Conservation (phyloP, 1,139 yeast genomes). For the Hansenula sp. region DNA sequence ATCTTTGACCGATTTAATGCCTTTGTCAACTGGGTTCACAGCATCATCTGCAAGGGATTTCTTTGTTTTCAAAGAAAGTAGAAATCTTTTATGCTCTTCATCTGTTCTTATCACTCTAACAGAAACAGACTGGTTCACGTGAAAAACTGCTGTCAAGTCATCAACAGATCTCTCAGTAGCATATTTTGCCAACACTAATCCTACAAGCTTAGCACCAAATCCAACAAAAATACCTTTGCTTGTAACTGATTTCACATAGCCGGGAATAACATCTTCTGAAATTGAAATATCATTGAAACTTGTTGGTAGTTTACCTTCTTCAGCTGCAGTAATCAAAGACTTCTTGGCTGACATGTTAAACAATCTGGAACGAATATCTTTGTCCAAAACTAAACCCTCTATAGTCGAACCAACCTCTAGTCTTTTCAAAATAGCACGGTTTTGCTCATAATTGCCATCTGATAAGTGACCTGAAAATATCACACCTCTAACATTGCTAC, state of each 20-base stretch:
- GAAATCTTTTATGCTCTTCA: slow-evolving; percentile 64
- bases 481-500: slow-evolving; percentile 61
- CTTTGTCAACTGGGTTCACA: slow-evolving; percentile 57
- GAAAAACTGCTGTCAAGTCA: slow-evolving; percentile 53
- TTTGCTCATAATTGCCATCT: slow-evolving; percentile 71
- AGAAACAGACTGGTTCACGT: slow-evolving; percentile 59
- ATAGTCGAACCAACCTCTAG: slow-evolving; percentile 56
- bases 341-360: slow-evolving; percentile 62
- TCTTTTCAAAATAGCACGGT: slow-evolving; percentile 57
- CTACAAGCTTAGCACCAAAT: slow-evolving; percentile 78
- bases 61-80: slow-evolving; percentile 49
- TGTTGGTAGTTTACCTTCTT: slow-evolving; percentile 49
- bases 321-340: slow-evolving; percentile 64
- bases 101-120: slow-evolving; percentile 63
- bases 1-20: slow-evolving; percentile 46
- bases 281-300: slow-evolving; percentile 52
- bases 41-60: slow-evolving; percentile 10
- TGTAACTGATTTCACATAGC: slow-evolving; percentile 76
- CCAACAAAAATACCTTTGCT: slow-evolving; percentile 77
- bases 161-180: slow-evolving; percentile 53
- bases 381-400: slow-evolving; percentile 62
- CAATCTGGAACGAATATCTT: slow-evolving; percentile 55
- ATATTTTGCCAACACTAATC: slow-evolving; percentile 75
- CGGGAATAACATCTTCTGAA: slow-evolving; percentile 50
- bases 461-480: slow-evolving; percentile 71